phyloP scores from a whole-genome alignment of 2,329 filamentous ascomycete species.

The Lasiodiplodia sp. region DNA sequence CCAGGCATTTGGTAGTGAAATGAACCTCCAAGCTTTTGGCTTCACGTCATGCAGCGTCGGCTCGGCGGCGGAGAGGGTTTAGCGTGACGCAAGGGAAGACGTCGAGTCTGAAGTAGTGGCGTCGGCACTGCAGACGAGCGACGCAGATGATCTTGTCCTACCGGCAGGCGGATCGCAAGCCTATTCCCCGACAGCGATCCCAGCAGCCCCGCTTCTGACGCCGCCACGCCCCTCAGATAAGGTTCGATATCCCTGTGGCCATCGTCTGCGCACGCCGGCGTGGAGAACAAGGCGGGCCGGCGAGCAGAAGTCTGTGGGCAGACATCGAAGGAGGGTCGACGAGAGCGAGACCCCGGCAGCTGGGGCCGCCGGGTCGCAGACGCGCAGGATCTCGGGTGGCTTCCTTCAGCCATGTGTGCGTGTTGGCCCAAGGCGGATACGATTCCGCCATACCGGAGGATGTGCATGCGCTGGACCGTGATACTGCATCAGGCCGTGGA shows the following conservation, averaged over 20 bases:
- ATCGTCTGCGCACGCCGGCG: background rate
- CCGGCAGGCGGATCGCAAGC: conserved; percentile 24
- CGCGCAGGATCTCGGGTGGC: conserved; percentile 24
- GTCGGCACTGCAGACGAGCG: conserved; percentile 22
- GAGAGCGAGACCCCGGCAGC: conserved; percentile 1
- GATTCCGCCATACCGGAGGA: conserved; percentile 4
- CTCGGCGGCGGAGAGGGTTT: conserved; percentile 5
- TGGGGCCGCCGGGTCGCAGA: background rate
- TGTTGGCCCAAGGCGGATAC: background rate
- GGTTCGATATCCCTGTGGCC: conserved; percentile 12
- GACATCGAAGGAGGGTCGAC: background rate
- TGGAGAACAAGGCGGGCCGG: background rate
- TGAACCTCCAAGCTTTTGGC: conserved; percentile 23
- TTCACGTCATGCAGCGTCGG: conserved; percentile 26
- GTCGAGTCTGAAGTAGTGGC: conserved; percentile 22
- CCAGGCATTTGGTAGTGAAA: conserved; percentile 13
- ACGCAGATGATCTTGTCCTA: conserved; percentile 22
- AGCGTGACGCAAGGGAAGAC: conserved; percentile 21
- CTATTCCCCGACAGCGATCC: conserved; percentile 20
- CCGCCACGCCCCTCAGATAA: conserved; percentile 19
- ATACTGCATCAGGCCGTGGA: conserved; percentile 22
- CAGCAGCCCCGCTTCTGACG: conserved; percentile 19
- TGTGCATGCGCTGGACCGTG: conserved; percentile 19
- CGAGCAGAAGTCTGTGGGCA: background rate
- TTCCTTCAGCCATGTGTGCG: conserved; percentile 23